Evolutionary conservation across 1,284 basidiomycete species (phyloP).

Genomic region (Leccinum pallidistipes): DNA sequence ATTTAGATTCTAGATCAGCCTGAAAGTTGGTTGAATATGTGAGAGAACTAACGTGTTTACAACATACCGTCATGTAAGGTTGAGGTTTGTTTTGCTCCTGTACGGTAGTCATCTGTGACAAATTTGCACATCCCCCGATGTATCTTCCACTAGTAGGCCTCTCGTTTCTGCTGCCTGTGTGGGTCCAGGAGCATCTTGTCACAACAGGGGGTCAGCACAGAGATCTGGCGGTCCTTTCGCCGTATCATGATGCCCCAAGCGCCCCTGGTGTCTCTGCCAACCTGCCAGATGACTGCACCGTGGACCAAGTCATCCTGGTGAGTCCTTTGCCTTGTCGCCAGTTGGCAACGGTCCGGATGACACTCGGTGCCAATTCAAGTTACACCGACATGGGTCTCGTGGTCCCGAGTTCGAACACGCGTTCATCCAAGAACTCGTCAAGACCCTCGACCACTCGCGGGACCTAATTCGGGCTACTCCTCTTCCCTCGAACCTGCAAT

Average conservation of each 20-base stretch:
- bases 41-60: neutral
- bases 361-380: constrained; percentile 16
- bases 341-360: neutral
- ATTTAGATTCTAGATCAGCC: neutral
- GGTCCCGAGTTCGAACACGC: constrained; percentile 36
- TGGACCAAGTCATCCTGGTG: constrained; percentile 46
- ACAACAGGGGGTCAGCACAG: neutral
- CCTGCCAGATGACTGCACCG: constrained; percentile 44
- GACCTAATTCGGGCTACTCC: constrained; percentile 31
- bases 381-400: constrained; percentile 46
- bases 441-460: constrained; percentile 35
- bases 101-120: neutral
- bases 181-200: neutral
- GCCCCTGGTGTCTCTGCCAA: constrained; percentile 33
- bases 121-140: constrained; percentile 8
- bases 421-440: constrained; percentile 37
- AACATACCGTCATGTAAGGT: neutral
- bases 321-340: constrained; percentile 5
- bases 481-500: constrained; percentile 38
- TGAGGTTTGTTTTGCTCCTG: neutral
- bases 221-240: constrained; percentile 38
- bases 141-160: constrained; percentile 10
- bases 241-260: constrained; percentile 39
- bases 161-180: constrained; percentile 9
- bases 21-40: neutral